Evolutionary conservation across 352 stramenopile genomes (phyloP), one percentile per base, ranked within the genome.

Genomic region (Globisporangium uncinulatum): DNA sequence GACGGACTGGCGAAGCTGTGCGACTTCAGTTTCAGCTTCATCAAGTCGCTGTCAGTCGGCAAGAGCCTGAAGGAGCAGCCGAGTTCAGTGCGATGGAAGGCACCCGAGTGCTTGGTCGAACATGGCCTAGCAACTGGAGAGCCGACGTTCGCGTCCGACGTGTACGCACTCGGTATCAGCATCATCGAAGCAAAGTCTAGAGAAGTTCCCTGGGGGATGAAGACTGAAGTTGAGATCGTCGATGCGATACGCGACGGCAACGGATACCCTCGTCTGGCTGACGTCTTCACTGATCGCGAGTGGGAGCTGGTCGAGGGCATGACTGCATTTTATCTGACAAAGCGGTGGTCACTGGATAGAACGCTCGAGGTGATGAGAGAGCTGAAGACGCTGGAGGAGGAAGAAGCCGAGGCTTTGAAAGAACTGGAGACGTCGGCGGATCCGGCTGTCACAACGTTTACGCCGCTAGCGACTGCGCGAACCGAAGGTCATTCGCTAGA

Each of bases 1-100:
- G 52, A 76, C 43, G 52, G 59, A 37, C 69, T 59, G 32, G 67
- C 68, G 24, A 72, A 72, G 59, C 63, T 81, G 50, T 69, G 61
- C 48, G 72, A 81, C 64, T 81, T 81, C 24, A 65, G 70, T 5
- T 76, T 72, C 34, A n/a, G n/a, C n/a, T n/a, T 66, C 51, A 10
- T 77, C 67, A 51, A 74, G 73, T 20, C 57, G 56, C 13, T 63
- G 37, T 19, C 57, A 77, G 54, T 74, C 66, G 0, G 48, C 10
- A 46, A 74, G 3, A 66, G 56, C 34, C 44, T 53, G 19, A 74
- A 74, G 44, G 54, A 63, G 4, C 66, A 74, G 55, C 66, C 63
- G 13, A 66, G 69, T 36, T 63, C 60, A 43, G 37, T n/a, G n/a
- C n/a, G n/a, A n/a, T n/a, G n/a, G n/a, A n/a, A n/a, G n/a, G n/a